These are phyloP conservation scores for Spatholobus suberectus DNA, from an alignment of 306 rosid genomes.

Conservation along the genomic window DNA sequence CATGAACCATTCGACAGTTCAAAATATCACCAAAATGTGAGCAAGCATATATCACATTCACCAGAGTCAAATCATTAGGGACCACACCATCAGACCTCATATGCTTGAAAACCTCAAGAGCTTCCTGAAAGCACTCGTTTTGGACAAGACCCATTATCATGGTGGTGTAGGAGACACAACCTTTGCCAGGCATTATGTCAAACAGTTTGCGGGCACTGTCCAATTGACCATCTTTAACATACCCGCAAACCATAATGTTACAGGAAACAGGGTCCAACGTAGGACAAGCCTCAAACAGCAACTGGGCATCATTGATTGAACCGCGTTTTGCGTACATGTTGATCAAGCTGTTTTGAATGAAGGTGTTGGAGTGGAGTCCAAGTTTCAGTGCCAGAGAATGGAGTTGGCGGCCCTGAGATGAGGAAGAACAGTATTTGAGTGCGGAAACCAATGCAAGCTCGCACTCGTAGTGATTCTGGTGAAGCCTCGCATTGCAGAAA, in stretches of 20 bases:
- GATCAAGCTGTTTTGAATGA: slow-evolving; percentile 71
- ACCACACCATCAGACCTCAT: slow-evolving; percentile 65
- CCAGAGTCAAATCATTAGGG: slow-evolving; percentile 76
- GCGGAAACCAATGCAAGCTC: slow-evolving; percentile 72
- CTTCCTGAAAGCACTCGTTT: slow-evolving; percentile 65
- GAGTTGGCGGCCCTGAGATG: slow-evolving; percentile 67
- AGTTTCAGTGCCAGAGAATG: slow-evolving; percentile 68
- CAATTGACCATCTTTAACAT: slow-evolving; percentile 60
- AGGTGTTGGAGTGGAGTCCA: slow-evolving; percentile 67
- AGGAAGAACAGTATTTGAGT: slow-evolving; percentile 74
- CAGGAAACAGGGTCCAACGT: slow-evolving; percentile 69
- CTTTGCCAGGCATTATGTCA: slow-evolving; percentile 67
- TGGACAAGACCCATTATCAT: slow-evolving; percentile 85
- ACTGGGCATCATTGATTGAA: slow-evolving; percentile 53
- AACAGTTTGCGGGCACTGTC: slow-evolving; percentile 71
- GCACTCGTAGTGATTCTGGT: slow-evolving; percentile 45
- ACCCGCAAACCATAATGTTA: slow-evolving; percentile 86
- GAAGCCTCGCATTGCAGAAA: slow-evolving; percentile 52
- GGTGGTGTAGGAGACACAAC: slow-evolving; percentile 79
- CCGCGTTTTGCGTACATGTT: slow-evolving; percentile 78
- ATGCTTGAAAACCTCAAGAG: slow-evolving; percentile 71
- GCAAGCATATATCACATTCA: slow-evolving; percentile 69
- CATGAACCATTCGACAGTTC: slow-evolving; percentile 74
- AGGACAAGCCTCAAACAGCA: slow-evolving; percentile 56
- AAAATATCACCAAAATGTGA: slow-evolving; percentile 63